Evolutionary conservation across 176 grass and related monocot genomes (phyloP).

Genomic region (Carex scoparia): DNA sequence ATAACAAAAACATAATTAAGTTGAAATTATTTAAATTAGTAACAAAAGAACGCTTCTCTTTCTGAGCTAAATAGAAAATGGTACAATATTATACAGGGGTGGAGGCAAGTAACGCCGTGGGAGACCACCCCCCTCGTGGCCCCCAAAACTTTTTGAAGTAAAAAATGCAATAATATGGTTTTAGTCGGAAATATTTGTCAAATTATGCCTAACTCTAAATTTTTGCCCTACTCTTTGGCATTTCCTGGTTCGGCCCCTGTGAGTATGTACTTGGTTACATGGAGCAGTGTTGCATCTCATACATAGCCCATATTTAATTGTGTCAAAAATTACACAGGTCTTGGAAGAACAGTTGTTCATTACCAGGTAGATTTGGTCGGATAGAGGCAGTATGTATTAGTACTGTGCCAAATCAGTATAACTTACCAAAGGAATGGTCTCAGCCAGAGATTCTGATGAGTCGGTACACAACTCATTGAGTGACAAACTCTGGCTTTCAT

Average conservation of each 20-base stretch:
- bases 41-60: background rate
- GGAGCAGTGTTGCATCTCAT: background rate
- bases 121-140: no score
- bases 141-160: no score
- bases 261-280: no score
- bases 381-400: background rate
- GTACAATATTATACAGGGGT: no score
- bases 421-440: slow-evolving; percentile 14
- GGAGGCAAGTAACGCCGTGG: no score
- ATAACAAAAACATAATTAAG: background rate
- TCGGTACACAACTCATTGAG: slow-evolving; percentile 28
- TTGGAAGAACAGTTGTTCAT: background rate
- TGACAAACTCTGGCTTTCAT: slow-evolving; percentile 39
- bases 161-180: no score
- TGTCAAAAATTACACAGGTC: background rate
- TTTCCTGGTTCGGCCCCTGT: no score
- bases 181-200: no score
- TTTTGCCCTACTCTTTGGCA: no score
- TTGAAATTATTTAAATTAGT: background rate
- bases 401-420: background rate
- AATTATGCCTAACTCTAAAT: no score
- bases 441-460: slow-evolving; percentile 27
- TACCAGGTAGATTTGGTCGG: background rate
- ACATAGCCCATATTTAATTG: background rate
- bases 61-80: background rate